Base-by-base conservation (phyloP, 495 filamentous ascomycete species). In the Aspergillus asperescens region DNA sequence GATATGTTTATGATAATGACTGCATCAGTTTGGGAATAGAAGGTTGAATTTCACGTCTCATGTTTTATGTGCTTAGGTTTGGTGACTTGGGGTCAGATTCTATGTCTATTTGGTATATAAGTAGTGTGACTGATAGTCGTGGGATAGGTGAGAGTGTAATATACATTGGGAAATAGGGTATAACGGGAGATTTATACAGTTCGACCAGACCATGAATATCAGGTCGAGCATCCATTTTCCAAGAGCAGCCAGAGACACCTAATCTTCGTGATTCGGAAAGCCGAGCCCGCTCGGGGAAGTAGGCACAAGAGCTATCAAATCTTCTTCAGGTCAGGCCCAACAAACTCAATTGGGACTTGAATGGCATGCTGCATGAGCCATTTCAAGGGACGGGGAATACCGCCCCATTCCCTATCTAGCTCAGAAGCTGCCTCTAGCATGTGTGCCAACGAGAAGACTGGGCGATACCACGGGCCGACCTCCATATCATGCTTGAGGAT, bases 331-430 rank as follows among this genome's bases (percentile, higher is more conserved):
- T 15, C 8, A 55, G 24, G 34, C 16, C 39, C 37, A 45, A 41
- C 35, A 9, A 54, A 12, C 20, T 50, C 13, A 23, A 56, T 20
- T 4, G 25, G 41, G 4, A 74, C 51, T 2, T 59, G 39, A 31
- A 76, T 68, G 29, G 63, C 62, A 46, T 73, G 64, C 24, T 68
- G 53, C 48, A 68, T 50, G 47, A 64, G 53, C 68, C 64, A 71
- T 1, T 49, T 34, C 13, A 60, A 57, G 0, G 68, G 59, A 13
- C 59, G 57, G 1, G 69, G 64, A 8, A 41, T 43, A 23, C 44
- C 46, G 12, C 46, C 44, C 70, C 68, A 73, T 38, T 69, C 51
- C 5, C 25, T 22, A 41, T 76, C 72, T 38, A 74, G 19, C 29
- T 39, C 19, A 19, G 51, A 32, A 32, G 59, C 68, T 8, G 61